phyloP scores from a whole-genome alignment of 306 rosid species.

The Cyamopsis tetragonoloba region DNA sequence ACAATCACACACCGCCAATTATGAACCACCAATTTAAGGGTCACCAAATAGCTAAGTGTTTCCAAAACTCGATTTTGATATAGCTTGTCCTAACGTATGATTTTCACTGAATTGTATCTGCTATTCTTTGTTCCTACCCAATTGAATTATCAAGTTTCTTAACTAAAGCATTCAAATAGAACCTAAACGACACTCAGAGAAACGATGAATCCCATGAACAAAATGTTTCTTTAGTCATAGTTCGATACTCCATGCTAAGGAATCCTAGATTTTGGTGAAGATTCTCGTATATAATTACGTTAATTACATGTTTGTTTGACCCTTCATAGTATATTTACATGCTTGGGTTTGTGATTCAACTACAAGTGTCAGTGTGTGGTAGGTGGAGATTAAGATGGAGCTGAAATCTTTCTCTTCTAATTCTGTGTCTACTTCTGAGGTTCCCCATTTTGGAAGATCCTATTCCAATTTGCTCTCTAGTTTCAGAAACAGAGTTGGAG shows the following conservation, averaged over 20 bases:
- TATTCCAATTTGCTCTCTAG: constrained; percentile 30
- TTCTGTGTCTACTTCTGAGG: constrained; percentile 46
- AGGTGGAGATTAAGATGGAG: constrained; percentile 48
- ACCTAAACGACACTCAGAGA: constrained; percentile 22
- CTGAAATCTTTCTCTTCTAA: constrained; percentile 45
- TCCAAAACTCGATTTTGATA: background rate
- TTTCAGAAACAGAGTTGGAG: constrained; percentile 35
- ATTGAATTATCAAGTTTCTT: constrained; percentile 11
- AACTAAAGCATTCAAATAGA: background rate
- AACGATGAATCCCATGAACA: constrained; percentile 41
- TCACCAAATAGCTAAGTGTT: background rate
- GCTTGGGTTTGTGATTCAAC: constrained; percentile 4
- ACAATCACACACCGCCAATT: constrained; percentile 17
- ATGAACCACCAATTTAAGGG: constrained; percentile 36
- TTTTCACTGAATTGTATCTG: constrained; percentile 13
- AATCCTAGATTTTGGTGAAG: constrained; percentile 24
- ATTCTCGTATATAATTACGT: background rate
- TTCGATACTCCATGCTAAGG: constrained; percentile 31
- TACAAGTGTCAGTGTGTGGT: constrained; percentile 8
- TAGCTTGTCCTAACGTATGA: constrained; percentile 24
- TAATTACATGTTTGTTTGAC: background rate
- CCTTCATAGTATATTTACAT: background rate
- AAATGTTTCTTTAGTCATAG: constrained; percentile 15
- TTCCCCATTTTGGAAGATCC: constrained; percentile 27
- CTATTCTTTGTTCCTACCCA: background rate